Base-by-base conservation (phyloP, 2,329 filamentous ascomycete genomes). In the Nemania abortiva region DNA sequence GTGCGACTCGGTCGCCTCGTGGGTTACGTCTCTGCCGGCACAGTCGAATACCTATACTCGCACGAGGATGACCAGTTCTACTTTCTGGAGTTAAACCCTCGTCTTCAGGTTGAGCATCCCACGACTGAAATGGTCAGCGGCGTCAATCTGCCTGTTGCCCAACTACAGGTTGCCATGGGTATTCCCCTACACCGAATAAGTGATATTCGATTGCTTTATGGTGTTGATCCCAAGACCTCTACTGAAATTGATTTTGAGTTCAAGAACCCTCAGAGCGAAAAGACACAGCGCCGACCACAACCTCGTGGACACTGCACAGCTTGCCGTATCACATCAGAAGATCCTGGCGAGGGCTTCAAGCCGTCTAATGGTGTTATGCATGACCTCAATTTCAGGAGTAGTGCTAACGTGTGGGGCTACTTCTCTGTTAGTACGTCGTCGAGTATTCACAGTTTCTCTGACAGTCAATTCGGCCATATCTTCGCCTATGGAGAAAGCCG, bases 101-200 rank as follows among this genome's bases (percentile, higher is more conserved):
- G 96, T 93, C 92, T 99, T 64, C 96, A 99, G 85, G 96, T 99
- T 83, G 96, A 99, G 89, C 96, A 99, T 85, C 96, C 96, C 54
- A 99, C 95, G 62, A 99, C 96, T 31, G 96, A 99, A 82, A 99
- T 99, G 96, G 96, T 99, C 73, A 97, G 92, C 77, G 96, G 97
- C 80, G 96, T 99, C 79, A 97, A 98, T 83, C 83, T 99, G 80
- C 96, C 96, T 59, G 96, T 97, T 72, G 96, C 96, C 63, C 96
- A 99, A 85, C 92, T 99, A 62, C 96, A 99, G 86, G 92, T 99
- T 84, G 96, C 96, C 78, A 99, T 99, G 96, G 96, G 96, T 89
- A 87, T 99, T 49, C 96, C 96, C 62, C 87, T 99, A 62, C 94
- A 98, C 86, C 90, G 95, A 78, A 96, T 99, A 78, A 91, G 94